Evolutionary conservation across 2,329 filamentous ascomycete genomes (phyloP), one percentile per base, ranked within the genome.

Genomic region (Cephalotrichum gorgonifer): DNA sequence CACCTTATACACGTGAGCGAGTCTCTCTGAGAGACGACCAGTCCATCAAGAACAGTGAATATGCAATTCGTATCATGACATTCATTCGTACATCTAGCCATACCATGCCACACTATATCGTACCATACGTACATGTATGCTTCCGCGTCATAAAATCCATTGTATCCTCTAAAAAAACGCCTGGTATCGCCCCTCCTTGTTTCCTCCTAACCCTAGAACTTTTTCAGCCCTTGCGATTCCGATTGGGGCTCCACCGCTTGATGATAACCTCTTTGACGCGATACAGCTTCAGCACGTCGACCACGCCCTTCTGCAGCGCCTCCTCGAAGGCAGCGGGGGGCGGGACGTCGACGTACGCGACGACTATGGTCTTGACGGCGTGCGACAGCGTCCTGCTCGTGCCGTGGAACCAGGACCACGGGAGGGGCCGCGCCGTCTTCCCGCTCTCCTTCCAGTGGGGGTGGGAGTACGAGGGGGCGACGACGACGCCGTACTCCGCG

Each of bases 291-390:
- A 96, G 64, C 25, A 85, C 64, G 9, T 68, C 69, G 2, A 81
- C 75, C 46, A 93, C 74, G 51, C 86, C 80, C 25, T 70, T 60
- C 50, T 65, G 63, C 15, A 69, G 58, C 15, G 71, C 70, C 31
- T 65, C 63, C 2, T 69, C 63, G 26, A 71, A 66, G 43, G 69
- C 67, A 15, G 72, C 58, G 1, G 87, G 85, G 3, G 84, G 75
- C 2, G 93, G 93, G 5, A 98, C 75, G 54, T 97, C 90, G 12
- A 98, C 90, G 60, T 96, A 98, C 38, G 86, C 84, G 28, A 98
- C 64, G 33, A 97, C 82, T 55, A 98, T 64, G 44, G 83, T 95
- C 74, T 98, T 98, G 61, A 85, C 80, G 5, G 95, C 93, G 58
- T 95, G 88, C 1, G 84, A 83, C 57, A 97, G 81, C 15, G 97